Evolutionary conservation across 768 basidiomycete genomes (phyloP).

Genomic region (Kwoniella mangroviensis): DNA sequence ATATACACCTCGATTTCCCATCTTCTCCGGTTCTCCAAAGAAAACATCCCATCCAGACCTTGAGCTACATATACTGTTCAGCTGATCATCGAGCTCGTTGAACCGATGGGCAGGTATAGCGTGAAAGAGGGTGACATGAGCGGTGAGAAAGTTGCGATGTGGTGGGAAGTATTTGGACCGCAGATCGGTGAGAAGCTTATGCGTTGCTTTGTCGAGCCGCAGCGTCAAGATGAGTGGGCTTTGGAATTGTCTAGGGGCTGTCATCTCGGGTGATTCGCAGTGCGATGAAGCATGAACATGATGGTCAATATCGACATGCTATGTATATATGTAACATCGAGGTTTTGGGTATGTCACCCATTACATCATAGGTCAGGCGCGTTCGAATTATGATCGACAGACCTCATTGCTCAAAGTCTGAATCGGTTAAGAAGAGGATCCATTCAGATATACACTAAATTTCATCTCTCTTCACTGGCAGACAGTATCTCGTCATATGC

Average conservation of each 20-base stretch:
- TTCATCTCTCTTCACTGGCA: too few relatives aligned
- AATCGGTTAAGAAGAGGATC: background rate
- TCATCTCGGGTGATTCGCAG: background rate
- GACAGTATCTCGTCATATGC: background rate
- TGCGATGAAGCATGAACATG: too few relatives aligned
- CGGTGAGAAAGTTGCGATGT: conserved; percentile 41
- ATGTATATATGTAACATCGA: too few relatives aligned
- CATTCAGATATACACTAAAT: background rate
- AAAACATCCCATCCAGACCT: conserved; percentile 38
- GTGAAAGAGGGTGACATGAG: conserved; percentile 49
- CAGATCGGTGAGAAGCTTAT: conserved; percentile 36
- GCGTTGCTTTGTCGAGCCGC: conserved; percentile 36
- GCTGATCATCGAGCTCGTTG: conserved; percentile 32
- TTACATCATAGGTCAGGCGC: conserved; percentile 21
- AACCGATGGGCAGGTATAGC: conserved; percentile 42
- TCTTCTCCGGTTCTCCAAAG: conserved; percentile 40
- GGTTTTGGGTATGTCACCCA: background rate
- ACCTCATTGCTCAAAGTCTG: background rate
- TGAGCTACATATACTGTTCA: conserved; percentile 28
- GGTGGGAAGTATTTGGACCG: conserved; percentile 47
- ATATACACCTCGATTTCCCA: conserved; percentile 48
- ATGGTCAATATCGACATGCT: too few relatives aligned
- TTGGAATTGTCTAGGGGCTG: background rate
- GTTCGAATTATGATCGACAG: conserved; percentile 5
- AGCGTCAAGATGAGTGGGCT: conserved; percentile 46